Evolutionary conservation across 352 stramenopile species (phyloP), one percentile per base, ranked within the genome.

Genomic region (Phytopythium aichiense): DNA sequence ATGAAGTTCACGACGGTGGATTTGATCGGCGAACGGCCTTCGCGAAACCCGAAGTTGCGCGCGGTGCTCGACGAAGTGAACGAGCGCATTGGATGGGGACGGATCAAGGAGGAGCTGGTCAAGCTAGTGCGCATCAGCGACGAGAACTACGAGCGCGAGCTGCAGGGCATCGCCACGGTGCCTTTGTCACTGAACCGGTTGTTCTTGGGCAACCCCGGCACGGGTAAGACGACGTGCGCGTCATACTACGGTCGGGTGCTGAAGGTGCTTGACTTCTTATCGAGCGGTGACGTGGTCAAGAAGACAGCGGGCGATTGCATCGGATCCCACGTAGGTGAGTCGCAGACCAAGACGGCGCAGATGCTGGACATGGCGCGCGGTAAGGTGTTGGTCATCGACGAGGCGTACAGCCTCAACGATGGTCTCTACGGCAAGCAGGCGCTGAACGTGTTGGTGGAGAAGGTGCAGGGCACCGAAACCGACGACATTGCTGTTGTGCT

Each of bases 381-480:
- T 6, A 97, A 97, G 60, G 91, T 98, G 20, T 71, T 98, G 8
- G 80, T 98, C 11, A 98, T 98, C 50, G 93, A 98, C 58, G 93
- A 98, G 67, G 92, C 92, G 0, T 98, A 98, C 75, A 94, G 81
- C n/a, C 57, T 98, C 5, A 76, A 96, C 60, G 79, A 89, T 42
- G 74, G 75, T 7, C 55, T 67, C 51, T 91, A 78, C 40, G 82
- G 81, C 4, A 89, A 90, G 60, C 77, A 89, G 63, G 87, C 87
- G 40, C 48, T 97, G 3, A 81, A 98, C 65, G 89, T 95, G 16
- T 43, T 98, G 13, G 92, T 98, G 11, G 91, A 96, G 58, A 96
- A 96, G 60, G 83, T 98, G 31, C 91, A 98, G 65, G 91, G 86
- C 30, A 85, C 79, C 0, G 80, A 94, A 23, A 80, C 71, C 37